phyloP scores from a whole-genome alignment of 2,329 filamentous ascomycete species.

The Neurospora sp. region DNA sequence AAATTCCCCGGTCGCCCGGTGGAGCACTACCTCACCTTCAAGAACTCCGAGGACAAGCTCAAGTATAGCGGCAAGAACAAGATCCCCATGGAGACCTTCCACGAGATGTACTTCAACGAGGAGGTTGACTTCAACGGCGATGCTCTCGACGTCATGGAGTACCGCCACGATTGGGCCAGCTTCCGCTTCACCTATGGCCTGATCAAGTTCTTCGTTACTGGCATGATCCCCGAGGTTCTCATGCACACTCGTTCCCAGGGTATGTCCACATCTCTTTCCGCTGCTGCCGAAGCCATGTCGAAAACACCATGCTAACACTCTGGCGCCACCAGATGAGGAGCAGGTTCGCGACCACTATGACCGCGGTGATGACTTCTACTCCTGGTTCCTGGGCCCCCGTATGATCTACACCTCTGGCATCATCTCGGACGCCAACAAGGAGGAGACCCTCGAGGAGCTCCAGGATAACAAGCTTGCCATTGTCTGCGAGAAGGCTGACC shows the following conservation, averaged over 20 bases:
- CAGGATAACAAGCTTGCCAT: conserved; percentile 96
- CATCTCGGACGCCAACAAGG: conserved; percentile 76
- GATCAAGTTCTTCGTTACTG: conserved; percentile 80
- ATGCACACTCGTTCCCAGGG: conserved; percentile 87
- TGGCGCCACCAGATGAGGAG: conserved; percentile 63
- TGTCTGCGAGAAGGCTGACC: conserved; percentile 89
- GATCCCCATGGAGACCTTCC: conserved; percentile 87
- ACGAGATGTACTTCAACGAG: conserved; percentile 95
- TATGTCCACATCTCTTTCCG: conserved; percentile 25
- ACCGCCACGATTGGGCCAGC: conserved; percentile 93
- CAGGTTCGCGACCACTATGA: conserved; percentile 98
- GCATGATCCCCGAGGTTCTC: conserved; percentile 82
- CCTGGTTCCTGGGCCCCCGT: conserved; percentile 93
- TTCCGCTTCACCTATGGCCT: conserved; percentile 82
- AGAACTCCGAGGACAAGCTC: conserved; percentile 47
- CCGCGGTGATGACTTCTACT: conserved; percentile 96
- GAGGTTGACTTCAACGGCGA: conserved; percentile 95
- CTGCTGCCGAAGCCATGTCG: background rate
- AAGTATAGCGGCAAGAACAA: conserved; percentile 72
- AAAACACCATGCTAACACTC: background rate
- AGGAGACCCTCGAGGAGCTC: conserved; percentile 87
- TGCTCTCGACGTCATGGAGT: conserved; percentile 78
- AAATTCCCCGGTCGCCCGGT: conserved; percentile 76
- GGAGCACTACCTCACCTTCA: conserved; percentile 84
- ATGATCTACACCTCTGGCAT: conserved; percentile 99